Percentiles rank a stretch among this genome's conserved stretches.
phyloP scores from a whole-genome alignment of 139 green algal genomes.

The Picochlorum sp. region DNA sequence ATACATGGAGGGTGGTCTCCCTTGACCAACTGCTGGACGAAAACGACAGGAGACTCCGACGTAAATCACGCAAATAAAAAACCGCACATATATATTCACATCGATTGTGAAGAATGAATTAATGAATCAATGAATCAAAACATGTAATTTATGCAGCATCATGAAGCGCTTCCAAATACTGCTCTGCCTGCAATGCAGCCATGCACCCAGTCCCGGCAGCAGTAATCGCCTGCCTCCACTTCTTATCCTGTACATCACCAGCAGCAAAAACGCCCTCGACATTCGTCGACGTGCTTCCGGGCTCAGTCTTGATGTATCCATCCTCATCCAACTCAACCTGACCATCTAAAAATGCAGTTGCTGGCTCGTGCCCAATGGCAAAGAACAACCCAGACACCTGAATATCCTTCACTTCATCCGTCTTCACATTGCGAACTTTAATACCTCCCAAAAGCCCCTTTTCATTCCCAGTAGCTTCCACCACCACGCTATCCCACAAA shows the following conservation, averaged over 20 bases:
- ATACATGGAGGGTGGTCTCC: not conserved
- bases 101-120: too few relatives aligned
- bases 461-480: slow-evolving; percentile 59
- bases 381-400: slow-evolving; percentile 73
- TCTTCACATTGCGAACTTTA: slow-evolving; percentile 57
- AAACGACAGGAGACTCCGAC: slow-evolving; percentile 5
- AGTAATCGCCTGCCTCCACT: slow-evolving; percentile 85
- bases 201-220: slow-evolving; percentile 91
- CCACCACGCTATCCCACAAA: slow-evolving; percentile 55
- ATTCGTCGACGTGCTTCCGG: slow-evolving; percentile 46
- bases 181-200: slow-evolving; percentile 86
- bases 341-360: slow-evolving; percentile 56
- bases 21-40: slow-evolving; percentile 41
- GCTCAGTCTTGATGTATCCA: slow-evolving; percentile 71
- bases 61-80: not conserved
- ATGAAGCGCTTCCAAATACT: slow-evolving; percentile 66
- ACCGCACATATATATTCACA: too few relatives aligned
- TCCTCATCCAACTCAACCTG: slow-evolving; percentile 79
- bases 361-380: slow-evolving; percentile 84
- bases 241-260: slow-evolving; percentile 87
- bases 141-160: slow-evolving; percentile 7
- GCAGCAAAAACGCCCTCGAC: slow-evolving; percentile 84
- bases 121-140: slow-evolving; percentile 2
- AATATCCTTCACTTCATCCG: slow-evolving; percentile 29
- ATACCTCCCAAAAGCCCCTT: slow-evolving; percentile 47